Conservation (phyloP, 768 basidiomycete genomes). For the Termitomyces sp. region DNA sequence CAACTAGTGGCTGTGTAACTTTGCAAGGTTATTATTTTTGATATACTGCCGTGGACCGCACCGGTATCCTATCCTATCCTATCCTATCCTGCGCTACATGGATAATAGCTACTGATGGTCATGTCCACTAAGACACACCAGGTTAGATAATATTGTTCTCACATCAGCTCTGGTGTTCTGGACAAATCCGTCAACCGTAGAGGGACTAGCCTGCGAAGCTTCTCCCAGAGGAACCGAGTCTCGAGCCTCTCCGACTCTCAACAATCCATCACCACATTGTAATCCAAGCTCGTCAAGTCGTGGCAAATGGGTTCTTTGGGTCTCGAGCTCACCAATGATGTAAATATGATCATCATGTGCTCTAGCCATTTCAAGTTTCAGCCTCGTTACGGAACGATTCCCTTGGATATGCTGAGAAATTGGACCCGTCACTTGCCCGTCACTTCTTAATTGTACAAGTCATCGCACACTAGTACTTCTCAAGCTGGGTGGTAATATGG, state of each 20-base stretch:
- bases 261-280: background rate
- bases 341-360: background rate
- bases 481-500: background rate
- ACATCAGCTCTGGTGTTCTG: no score
- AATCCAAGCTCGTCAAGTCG: no score
- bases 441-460: background rate
- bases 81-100: no score
- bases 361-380: background rate
- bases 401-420: background rate
- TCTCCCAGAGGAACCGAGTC: background rate
- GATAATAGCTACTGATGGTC: no score
- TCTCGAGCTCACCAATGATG: background rate
- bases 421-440: background rate
- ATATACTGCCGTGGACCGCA: no score
- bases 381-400: background rate
- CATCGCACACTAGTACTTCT: background rate
- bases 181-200: background rate
- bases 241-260: background rate
- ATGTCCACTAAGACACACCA: no score
- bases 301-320: background rate
- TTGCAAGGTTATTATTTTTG: background rate
- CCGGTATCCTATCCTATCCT: no score
- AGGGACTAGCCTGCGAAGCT: background rate
- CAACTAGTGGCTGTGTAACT: conserved; percentile 15
- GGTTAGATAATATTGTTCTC: no score